Base-by-base conservation (phyloP, 2,329 filamentous ascomycete genomes). In the Ceratocystis smalleyi region DNA sequence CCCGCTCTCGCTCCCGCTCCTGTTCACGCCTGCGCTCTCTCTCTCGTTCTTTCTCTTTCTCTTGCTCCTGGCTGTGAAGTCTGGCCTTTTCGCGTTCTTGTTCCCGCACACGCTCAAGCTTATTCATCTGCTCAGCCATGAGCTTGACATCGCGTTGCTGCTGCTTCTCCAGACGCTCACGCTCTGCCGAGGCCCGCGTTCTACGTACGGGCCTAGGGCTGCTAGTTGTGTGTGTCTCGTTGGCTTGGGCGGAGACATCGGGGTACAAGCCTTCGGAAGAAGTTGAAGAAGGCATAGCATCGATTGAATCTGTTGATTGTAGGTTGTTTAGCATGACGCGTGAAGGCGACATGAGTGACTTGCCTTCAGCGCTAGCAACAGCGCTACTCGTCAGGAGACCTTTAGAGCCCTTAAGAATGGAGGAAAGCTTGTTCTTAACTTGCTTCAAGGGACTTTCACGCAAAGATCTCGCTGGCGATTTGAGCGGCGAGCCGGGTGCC, bases 351-450 rank as follows among this genome's bases (percentile, higher is more conserved):
- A 83, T 70, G 5, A 84, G 71, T 2, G 78, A 79, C 69, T 85
- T 86, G 6, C 81, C 81, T 68, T 86, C 83, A 0, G 83, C 83
- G 69, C 82, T 85, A 45, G 82, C 75, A 17, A 79, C 82, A 2
- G 83, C 83, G 69, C 83, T 92, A 69, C 88, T 95, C 19, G 87
- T 89, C 68, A 96, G 86, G 60, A 96, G 82, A 15, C 87, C 89
- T 73, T 88, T 92, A 3, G 91, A 94, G 64, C 86, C 88, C 74
- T 91, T 91, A 69, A 96, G 78, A 66, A 96, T 91, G 8, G 91
- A 95, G 59, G 92, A 95, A 59, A 97, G 79, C 72, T 91, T 95
- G 71, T 88, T 89, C 76, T 96, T 97, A 32, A 94, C 91, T 62
- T 94, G 90, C 74, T 91, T 96, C 66, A 96, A 75, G 4, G 90